A percentile compares a stretch with the other conserved stretches of the same genome.
These are phyloP conservation scores for Rossbeevera mucosa DNA, from an alignment of 768 basidiomycete species.

Conservation along the genomic window DNA sequence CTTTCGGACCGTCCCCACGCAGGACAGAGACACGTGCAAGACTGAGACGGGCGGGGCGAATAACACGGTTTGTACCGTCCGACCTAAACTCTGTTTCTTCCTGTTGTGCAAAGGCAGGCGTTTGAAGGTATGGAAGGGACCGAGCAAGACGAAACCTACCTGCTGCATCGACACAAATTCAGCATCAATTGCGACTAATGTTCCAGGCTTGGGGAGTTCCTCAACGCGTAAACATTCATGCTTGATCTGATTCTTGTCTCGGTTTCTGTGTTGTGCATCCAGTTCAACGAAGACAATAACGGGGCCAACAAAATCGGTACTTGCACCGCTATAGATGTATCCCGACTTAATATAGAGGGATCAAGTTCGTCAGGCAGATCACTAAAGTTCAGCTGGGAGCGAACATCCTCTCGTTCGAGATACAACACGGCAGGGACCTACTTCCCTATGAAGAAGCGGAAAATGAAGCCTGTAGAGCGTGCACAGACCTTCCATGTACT, in stretches of 20 bases:
- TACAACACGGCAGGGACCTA: slow-evolving; percentile 90
- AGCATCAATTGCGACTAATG: slow-evolving; percentile 90
- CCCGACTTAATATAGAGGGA: slow-evolving; percentile 69
- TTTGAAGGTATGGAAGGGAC: background rate
- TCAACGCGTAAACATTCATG: slow-evolving; percentile 68
- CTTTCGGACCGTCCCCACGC: slow-evolving; percentile 74
- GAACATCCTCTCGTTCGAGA: slow-evolving; percentile 69
- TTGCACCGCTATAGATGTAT: slow-evolving; percentile 85
- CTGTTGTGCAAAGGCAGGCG: slow-evolving; percentile 33
- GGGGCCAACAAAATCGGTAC: slow-evolving; percentile 19
- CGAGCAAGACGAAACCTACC: slow-evolving; percentile 34
- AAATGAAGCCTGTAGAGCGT: background rate
- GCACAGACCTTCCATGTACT: slow-evolving; percentile 85
- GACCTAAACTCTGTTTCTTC: slow-evolving; percentile 95
- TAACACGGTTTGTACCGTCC: slow-evolving; percentile 88
- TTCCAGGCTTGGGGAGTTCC: slow-evolving; percentile 83
- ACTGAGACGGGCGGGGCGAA: slow-evolving; percentile 87
- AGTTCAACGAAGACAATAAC: background rate
- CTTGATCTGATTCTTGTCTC: slow-evolving; percentile 66
- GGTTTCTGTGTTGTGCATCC: slow-evolving; percentile 48
- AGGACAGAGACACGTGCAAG: slow-evolving; percentile 93
- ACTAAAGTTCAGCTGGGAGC: slow-evolving; percentile 55
- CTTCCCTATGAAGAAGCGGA: slow-evolving; percentile 14
- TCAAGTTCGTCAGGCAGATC: slow-evolving; percentile 65
- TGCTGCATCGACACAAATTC: slow-evolving; percentile 98